Percentiles rank a stretch among this genome's conserved stretches.
Conservation (phyloP, 1,284 basidiomycete species). For the Quambalaria eucalypti region DNA sequence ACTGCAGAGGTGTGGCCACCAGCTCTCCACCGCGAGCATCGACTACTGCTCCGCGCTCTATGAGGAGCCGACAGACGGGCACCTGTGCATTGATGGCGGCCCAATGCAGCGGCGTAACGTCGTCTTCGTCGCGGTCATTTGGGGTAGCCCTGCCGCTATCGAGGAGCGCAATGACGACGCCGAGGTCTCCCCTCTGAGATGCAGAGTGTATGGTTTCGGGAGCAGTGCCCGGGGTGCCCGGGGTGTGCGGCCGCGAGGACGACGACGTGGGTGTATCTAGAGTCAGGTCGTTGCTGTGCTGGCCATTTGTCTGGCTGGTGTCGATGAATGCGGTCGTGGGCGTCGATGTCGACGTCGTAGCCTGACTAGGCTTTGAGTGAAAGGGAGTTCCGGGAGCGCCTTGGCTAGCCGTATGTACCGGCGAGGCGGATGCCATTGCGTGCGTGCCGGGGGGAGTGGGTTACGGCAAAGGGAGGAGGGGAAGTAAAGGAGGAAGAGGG, state of each 20-base stretch:
- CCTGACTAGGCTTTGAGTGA: too few species aligned
- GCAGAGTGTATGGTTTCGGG: conserved; percentile 65
- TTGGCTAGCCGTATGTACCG: too few species aligned
- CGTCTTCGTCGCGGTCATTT: conserved; percentile 74
- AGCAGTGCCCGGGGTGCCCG: neutral
- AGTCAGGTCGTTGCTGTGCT: too few species aligned
- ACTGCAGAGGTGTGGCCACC: conserved; percentile 90
- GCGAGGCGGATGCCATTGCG: too few species aligned
- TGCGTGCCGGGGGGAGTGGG: too few species aligned
- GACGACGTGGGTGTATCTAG: too few species aligned
- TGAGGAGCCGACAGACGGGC: conserved; percentile 49
- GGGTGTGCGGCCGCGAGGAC: neutral
- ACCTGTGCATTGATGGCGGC: conserved; percentile 82
- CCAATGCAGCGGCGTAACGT: conserved; percentile 94
- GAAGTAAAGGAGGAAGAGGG: too few species aligned
- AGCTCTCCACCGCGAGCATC: conserved; percentile 91
- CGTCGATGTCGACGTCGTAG: too few species aligned
- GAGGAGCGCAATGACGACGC: conserved; percentile 60
- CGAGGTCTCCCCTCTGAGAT: conserved; percentile 75
- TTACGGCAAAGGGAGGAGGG: too few species aligned
- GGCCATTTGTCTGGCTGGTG: too few species aligned
- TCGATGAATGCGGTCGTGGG: too few species aligned
- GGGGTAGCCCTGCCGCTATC: conserved; percentile 65
- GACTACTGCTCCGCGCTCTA: conserved; percentile 88
- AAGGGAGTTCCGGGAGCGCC: too few species aligned